Percentiles rank a stretch among this genome's conserved stretches.
Evolutionary conservation across 2,329 filamentous ascomycete genomes (phyloP).

Genomic region (Ophiocordyceps camponoti-leonardi): DNA sequence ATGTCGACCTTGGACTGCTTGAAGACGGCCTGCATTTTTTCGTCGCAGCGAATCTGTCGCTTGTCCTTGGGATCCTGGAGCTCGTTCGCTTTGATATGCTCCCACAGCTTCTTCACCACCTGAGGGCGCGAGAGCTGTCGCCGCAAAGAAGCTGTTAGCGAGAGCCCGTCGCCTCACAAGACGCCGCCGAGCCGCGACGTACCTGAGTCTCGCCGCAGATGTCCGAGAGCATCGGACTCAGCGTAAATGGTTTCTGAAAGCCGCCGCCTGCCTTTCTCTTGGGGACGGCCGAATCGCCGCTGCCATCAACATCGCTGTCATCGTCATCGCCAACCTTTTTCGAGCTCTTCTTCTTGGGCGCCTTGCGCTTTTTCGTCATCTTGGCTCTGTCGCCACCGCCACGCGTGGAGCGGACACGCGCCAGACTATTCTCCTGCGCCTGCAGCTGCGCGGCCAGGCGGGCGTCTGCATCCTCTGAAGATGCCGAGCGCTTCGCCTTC

Average conservation of each 20-base stretch:
- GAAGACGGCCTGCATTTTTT: slow-evolving; percentile 81
- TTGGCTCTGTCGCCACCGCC: slow-evolving; percentile 48
- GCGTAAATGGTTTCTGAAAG: slow-evolving; percentile 74
- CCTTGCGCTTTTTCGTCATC: slow-evolving; percentile 46
- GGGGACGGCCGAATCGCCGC: slow-evolving; percentile 36
- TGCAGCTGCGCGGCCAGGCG: slow-evolving; percentile 75
- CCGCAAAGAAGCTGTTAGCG: not conserved
- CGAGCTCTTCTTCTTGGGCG: slow-evolving; percentile 53
- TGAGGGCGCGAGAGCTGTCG: slow-evolving; percentile 74
- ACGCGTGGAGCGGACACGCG: slow-evolving; percentile 54
- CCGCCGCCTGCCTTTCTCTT: slow-evolving; percentile 79
- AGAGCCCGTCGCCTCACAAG: not conserved
- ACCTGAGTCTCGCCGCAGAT: slow-evolving; percentile 54
- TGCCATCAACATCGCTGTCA: slow-evolving; percentile 58
- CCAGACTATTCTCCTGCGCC: slow-evolving; percentile 69
- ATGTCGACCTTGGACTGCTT: slow-evolving; percentile 85
- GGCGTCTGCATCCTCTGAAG: slow-evolving; percentile 61
- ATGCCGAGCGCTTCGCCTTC: slow-evolving; percentile 48
- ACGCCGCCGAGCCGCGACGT: slow-evolving; percentile 11
- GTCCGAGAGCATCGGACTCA: slow-evolving; percentile 52
- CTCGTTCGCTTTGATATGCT: slow-evolving; percentile 74
- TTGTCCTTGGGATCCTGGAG: slow-evolving; percentile 86
- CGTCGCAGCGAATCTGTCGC: slow-evolving; percentile 84
- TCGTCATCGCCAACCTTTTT: slow-evolving; percentile 64
- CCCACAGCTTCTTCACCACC: slow-evolving; percentile 92